These are phyloP conservation scores for Claviceps sp. DNA, from an alignment of 2,329 filamentous ascomycete genomes.

Conservation along the genomic window DNA sequence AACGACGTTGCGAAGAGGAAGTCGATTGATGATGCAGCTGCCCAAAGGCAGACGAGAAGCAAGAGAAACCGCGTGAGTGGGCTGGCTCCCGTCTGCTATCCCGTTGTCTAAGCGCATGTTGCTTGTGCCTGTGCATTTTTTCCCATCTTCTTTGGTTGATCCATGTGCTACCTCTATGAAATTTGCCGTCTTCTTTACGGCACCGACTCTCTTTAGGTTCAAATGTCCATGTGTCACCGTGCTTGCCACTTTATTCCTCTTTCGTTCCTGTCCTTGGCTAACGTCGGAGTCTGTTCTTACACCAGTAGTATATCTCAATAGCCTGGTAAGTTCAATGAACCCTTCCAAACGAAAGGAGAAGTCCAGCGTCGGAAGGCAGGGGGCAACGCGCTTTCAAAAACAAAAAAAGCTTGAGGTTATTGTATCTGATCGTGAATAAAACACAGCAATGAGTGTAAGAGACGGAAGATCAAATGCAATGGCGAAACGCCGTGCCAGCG, in stretches of 20 bases:
- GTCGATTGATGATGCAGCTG: conserved; percentile 26
- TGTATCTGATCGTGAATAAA: not conserved
- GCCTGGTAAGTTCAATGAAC: conserved; percentile 34
- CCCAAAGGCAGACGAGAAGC: conserved; percentile 43
- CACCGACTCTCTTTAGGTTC: not conserved
- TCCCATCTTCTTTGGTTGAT: not conserved
- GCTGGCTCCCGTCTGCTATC: not conserved
- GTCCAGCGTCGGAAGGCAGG: no score
- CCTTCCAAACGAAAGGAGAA: not conserved
- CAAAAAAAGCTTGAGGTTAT: not conserved
- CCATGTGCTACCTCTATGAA: not conserved
- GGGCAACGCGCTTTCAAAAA: no score
- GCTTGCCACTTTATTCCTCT: not conserved
- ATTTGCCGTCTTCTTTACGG: not conserved
- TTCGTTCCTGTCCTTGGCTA: not conserved
- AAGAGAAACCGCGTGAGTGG: conserved; percentile 45
- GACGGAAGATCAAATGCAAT: conserved; percentile 65
- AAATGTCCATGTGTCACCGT: not conserved
- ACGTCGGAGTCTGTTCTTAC: conserved; percentile 1
- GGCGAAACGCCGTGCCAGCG: conserved; percentile 54
- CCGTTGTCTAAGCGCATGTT: not conserved
- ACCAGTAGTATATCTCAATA: conserved; percentile 44
- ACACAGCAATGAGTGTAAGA: conserved; percentile 55
- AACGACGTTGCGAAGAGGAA: conserved; percentile 21
- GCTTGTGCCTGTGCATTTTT: not conserved